Evolutionary conservation across 2,329 filamentous ascomycete genomes (phyloP).

Genomic region (Epichloe hybrida): DNA sequence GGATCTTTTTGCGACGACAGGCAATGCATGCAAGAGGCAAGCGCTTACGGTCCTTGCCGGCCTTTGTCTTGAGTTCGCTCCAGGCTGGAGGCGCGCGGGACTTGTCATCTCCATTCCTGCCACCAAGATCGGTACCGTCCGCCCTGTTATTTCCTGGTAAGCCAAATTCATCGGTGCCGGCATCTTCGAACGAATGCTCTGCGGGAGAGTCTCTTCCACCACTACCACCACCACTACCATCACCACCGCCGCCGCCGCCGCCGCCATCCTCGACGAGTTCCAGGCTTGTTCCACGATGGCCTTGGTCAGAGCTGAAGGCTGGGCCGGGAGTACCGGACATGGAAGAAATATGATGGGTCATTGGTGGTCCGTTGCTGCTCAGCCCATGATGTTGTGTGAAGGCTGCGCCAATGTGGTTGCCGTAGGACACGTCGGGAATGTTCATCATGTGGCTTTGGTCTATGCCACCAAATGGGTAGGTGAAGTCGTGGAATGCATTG

Average conservation of each 20-base stretch:
- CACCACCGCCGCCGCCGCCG: no score
- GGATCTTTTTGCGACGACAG: constrained; percentile 92
- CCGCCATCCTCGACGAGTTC: constrained; percentile 31
- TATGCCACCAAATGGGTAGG: constrained; percentile 32
- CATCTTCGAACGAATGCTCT: constrained; percentile 37
- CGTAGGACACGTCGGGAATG: constrained; percentile 21
- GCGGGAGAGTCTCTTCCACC: constrained; percentile 29
- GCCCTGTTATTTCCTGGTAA: constrained; percentile 30
- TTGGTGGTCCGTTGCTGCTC: constrained; percentile 7
- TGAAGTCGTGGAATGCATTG: constrained; percentile 38
- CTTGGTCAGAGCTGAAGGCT: constrained; percentile 12
- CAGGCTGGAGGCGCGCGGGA: constrained; percentile 50
- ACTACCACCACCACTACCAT: constrained; percentile 8
- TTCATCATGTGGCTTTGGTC: constrained; percentile 15
- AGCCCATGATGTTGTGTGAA: constrained; percentile 20
- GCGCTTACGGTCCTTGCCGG: constrained; percentile 89
- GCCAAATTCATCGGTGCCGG: constrained; percentile 45
- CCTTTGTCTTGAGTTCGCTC: constrained; percentile 80
- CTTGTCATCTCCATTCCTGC: constrained; percentile 43
- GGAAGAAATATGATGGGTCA: constrained; percentile 8
- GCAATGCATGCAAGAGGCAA: constrained; percentile 90
- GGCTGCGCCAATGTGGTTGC: constrained; percentile 17
- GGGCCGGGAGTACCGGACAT: constrained; percentile 11
- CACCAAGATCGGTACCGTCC: constrained; percentile 40
- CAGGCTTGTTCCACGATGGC: constrained; percentile 15